Base-by-base conservation (phyloP, 2,329 filamentous ascomycete species). In the Penicillium sp. region DNA sequence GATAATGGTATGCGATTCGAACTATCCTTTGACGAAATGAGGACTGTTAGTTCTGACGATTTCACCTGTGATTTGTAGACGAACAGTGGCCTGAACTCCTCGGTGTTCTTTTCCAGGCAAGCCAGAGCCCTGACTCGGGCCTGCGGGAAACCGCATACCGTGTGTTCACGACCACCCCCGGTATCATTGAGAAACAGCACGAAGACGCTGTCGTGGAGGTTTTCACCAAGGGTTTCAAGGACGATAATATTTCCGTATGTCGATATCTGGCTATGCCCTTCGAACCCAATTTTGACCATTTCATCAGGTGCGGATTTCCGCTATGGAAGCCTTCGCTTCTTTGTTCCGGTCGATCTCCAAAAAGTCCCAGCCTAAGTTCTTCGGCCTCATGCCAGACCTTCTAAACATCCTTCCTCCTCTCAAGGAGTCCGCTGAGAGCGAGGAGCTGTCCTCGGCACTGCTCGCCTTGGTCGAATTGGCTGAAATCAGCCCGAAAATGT, bases 401-500 rank as follows among this genome's bases (percentile, higher is more conserved):
- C 86, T 99, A 57, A 97, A 96, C 74, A 92, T 97, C 58, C 83
- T 99, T 4, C 92, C 92, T 8, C 94, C 94, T 1, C 87, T 99
- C 73, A 97, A 97, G 77, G 91, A 97, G 64, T 86, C 89, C 2
- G 86, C 89, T 63, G 91, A 99, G 70, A 94, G 91, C 13, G 93
- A 97, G 15, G 88, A 96, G 63, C 85, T 99, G 16, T 93, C 91
- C 64, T 92, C 92, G 71, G 92, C 92, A 23, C 86, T 99, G 41
- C 81, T 97, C 55, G 89, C 93, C 25, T 83, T 99, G 47, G 97
- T 99, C 68, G 94, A 97, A 64, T 83, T 99, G 54, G 94, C 94
- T 39, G 94, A 97, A 76, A 84, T 89, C n/a, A 89, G 91, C 23
- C 92, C 93, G 23, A 95, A 94, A 78, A 97, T 97, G 92, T 99